Evolutionary conservation across 495 filamentous ascomycete genomes (phyloP).

Genomic region (Talaromyces ruber): DNA sequence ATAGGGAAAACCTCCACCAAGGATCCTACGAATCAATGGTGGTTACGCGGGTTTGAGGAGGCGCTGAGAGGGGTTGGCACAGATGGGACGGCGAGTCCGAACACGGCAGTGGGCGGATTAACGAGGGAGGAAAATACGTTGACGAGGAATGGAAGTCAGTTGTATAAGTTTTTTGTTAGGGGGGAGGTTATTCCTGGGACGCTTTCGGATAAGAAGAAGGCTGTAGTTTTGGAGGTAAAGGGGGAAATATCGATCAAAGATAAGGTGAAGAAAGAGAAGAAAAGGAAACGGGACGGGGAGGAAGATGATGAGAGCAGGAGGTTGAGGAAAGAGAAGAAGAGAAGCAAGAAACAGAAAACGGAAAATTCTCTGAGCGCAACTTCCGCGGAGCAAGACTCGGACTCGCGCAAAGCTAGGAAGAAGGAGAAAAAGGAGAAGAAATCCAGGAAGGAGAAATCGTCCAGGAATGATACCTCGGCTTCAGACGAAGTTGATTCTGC

Average conservation of each 20-base stretch:
- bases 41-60: conserved; percentile 73
- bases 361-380: conserved; percentile 13
- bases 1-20: conserved; percentile 61
- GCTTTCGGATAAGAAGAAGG: conserved; percentile 22
- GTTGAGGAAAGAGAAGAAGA: conserved; percentile 28
- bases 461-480: conserved; percentile 14
- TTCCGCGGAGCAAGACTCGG: background rate
- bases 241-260: conserved; percentile 10
- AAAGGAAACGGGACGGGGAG: conserved; percentile 24
- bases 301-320: conserved; percentile 29
- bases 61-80: conserved; percentile 56
- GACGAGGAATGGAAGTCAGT: conserved; percentile 35
- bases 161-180: conserved; percentile 76
- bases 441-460: conserved; percentile 19
- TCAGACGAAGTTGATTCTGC: conserved; percentile 10
- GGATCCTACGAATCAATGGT: conserved; percentile 64
- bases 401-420: conserved; percentile 14
- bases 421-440: conserved; percentile 23
- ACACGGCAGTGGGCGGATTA: conserved; percentile 1
- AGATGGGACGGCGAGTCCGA: conserved; percentile 29
- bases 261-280: conserved; percentile 13
- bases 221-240: conserved; percentile 8
- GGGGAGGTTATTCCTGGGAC: conserved; percentile 69
- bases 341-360: conserved; percentile 23
- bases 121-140: conserved; percentile 24